These are phyloP conservation scores for Neurospora africana DNA, from an alignment of 495 filamentous ascomycete genomes.

Conservation along the genomic window DNA sequence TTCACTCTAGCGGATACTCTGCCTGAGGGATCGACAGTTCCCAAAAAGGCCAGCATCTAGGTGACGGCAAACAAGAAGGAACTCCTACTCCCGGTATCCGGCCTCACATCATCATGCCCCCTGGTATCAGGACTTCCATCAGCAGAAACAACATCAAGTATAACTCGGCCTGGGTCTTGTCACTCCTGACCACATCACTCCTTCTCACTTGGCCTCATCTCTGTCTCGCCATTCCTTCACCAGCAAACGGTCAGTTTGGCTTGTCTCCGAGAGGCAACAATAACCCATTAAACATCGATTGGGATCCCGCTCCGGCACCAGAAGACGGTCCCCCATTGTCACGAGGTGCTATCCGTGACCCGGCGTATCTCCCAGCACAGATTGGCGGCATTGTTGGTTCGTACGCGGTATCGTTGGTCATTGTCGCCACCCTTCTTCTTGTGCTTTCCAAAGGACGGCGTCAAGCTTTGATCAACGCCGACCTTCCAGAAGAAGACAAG, in stretches of 20 bases:
- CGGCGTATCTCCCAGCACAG: conserved; percentile 55
- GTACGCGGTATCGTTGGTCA: conserved; percentile 62
- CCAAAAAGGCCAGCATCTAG: neutral
- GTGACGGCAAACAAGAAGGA: conserved; percentile 4
- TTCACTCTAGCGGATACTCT: conserved; percentile 32
- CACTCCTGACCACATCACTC: conserved; percentile 24
- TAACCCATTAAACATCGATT: conserved; percentile 40
- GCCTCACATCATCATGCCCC: conserved; percentile 22
- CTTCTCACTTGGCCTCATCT: conserved; percentile 17
- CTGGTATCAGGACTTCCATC: conserved; percentile 7
- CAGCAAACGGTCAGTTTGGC: conserved; percentile 1
- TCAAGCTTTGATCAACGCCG: conserved; percentile 26
- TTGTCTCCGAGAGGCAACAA: conserved; percentile 29
- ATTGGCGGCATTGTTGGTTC: conserved; percentile 70
- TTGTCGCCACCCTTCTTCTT: conserved; percentile 57
- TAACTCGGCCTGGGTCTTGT: conserved; percentile 18
- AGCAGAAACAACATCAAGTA: conserved; percentile 6
- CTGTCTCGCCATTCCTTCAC: conserved; percentile 17
- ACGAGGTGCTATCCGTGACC: conserved; percentile 44
- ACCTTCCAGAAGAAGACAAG: conserved; percentile 12
- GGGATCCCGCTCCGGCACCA: conserved; percentile 45
- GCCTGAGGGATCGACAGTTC: conserved; percentile 21
- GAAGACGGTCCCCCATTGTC: conserved; percentile 48
- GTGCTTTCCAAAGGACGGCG: conserved; percentile 32
- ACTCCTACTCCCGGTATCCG: conserved; percentile 6